Conservation (phyloP, 805 yeast species). For the Lipomyces orientalis region DNA sequence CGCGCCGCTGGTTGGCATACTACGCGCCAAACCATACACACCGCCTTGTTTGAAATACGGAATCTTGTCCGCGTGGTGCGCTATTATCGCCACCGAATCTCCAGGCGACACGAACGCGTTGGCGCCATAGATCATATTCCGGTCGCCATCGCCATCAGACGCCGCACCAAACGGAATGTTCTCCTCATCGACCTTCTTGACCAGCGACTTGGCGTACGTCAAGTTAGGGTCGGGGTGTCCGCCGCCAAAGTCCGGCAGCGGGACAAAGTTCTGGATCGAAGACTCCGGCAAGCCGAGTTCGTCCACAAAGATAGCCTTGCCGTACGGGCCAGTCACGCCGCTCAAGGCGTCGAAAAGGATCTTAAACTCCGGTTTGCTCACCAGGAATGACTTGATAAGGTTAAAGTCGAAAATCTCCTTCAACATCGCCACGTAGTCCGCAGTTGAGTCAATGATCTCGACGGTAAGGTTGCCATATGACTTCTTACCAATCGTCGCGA, state of each 20-base stretch:
- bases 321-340: constrained; percentile 98
- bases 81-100: constrained; percentile 95
- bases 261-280: constrained; percentile 77
- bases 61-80: constrained; percentile 80
- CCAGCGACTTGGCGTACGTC: constrained; percentile 89
- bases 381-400: constrained; percentile 73
- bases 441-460: constrained; percentile 82
- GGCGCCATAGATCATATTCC: constrained; percentile 98
- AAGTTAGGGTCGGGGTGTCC: constrained; percentile 97
- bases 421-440: constrained; percentile 76
- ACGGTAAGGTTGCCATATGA: constrained; percentile 67
- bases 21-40: constrained; percentile 89
- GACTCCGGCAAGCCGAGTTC: constrained; percentile 77
- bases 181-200: constrained; percentile 80
- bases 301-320: constrained; percentile 77
- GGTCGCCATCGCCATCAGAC: constrained; percentile 98
- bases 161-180: constrained; percentile 95
- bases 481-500: constrained; percentile 60
- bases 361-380: constrained; percentile 60
- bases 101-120: constrained; percentile 97
- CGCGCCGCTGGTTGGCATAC: constrained; percentile 97
- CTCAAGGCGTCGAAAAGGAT: constrained; percentile 87
- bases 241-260: constrained; percentile 94
- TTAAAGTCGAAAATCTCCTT: constrained; percentile 87
- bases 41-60: constrained; percentile 92